Evolutionary conservation across 2,329 filamentous ascomycete species (phyloP).

Genomic region (Massarina eburnea): DNA sequence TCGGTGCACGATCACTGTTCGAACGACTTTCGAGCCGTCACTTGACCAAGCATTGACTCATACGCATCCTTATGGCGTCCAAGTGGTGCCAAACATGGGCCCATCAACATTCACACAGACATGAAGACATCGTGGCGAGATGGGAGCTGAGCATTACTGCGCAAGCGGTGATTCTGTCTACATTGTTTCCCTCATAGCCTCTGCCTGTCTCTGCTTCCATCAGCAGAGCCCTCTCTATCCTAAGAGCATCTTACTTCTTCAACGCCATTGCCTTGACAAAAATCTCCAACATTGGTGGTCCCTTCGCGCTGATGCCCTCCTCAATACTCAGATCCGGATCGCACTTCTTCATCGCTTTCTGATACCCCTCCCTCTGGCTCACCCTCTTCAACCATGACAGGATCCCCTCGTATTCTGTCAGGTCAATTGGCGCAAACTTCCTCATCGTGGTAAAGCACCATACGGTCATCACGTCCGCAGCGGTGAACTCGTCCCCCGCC

Average conservation of each 20-base stretch:
- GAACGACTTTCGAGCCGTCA: no score
- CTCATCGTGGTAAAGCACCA: slow-evolving; percentile 65
- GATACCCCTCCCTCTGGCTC: slow-evolving; percentile 31
- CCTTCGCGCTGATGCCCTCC: slow-evolving; percentile 28
- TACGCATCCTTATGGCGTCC: background rate
- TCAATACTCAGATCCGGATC: slow-evolving; percentile 50
- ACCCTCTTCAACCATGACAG: slow-evolving; percentile 32
- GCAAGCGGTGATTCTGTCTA: background rate
- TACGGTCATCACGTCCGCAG: slow-evolving; percentile 66
- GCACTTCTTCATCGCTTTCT: slow-evolving; percentile 57
- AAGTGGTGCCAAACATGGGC: background rate
- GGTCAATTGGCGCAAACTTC: slow-evolving; percentile 49
- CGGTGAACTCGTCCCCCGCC: slow-evolving; percentile 63
- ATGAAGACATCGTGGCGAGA: background rate
- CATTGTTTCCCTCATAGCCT: background rate
- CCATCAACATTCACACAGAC: background rate
- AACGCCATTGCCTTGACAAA: slow-evolving; percentile 25
- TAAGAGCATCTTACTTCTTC: slow-evolving; percentile 21
- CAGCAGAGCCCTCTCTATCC: background rate
- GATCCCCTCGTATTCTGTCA: slow-evolving; percentile 35
- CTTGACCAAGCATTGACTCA: no score
- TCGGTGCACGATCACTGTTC: no score
- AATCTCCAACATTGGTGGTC: slow-evolving; percentile 19
- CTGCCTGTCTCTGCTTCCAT: background rate
- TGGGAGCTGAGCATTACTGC: background rate